These are phyloP conservation scores for Saksenaea oblongispora DNA, from an alignment of 371 early-diverging fungal species.

Conservation along the genomic window DNA sequence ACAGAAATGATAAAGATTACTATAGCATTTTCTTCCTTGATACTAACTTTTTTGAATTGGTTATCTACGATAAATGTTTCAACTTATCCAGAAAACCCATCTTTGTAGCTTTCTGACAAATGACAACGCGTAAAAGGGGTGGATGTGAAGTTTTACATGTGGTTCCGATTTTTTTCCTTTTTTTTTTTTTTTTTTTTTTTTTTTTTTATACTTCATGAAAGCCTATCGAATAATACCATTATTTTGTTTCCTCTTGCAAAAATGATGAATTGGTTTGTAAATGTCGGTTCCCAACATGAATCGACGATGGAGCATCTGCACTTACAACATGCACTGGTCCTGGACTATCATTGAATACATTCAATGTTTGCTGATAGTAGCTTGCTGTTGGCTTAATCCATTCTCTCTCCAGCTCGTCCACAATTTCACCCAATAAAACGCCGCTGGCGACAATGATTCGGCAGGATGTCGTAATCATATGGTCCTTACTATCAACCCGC, in stretches of 20 bases:
- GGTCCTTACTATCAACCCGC: constrained; percentile 43
- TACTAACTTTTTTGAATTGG: too few species aligned
- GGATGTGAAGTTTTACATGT: too few species aligned
- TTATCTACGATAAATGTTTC: too few species aligned
- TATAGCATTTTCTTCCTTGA: too few species aligned
- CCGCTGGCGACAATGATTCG: constrained; percentile 37
- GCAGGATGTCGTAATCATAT: constrained; percentile 26
- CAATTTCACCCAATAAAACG: constrained; percentile 30
- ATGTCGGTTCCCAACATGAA: constrained; percentile 9
- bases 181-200: too few species aligned
- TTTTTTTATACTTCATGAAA: background rate
- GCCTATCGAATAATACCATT: background rate
- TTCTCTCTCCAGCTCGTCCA: constrained; percentile 34
- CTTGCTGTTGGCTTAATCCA: constrained; percentile 39
- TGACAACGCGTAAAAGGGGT: too few species aligned
- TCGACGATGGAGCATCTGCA: constrained; percentile 35
- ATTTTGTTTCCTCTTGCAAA: background rate
- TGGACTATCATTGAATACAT: constrained; percentile 36
- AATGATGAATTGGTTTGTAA: background rate
- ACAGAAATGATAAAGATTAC: too few species aligned
- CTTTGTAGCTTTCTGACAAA: too few species aligned
- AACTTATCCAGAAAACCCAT: too few species aligned
- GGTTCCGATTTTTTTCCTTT: too few species aligned
- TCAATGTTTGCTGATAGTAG: constrained; percentile 34
- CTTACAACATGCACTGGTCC: constrained; percentile 42